These are phyloP conservation scores for Hyphopichia homilentoma DNA, from an alignment of 805 yeast species.

Conservation along the genomic window DNA sequence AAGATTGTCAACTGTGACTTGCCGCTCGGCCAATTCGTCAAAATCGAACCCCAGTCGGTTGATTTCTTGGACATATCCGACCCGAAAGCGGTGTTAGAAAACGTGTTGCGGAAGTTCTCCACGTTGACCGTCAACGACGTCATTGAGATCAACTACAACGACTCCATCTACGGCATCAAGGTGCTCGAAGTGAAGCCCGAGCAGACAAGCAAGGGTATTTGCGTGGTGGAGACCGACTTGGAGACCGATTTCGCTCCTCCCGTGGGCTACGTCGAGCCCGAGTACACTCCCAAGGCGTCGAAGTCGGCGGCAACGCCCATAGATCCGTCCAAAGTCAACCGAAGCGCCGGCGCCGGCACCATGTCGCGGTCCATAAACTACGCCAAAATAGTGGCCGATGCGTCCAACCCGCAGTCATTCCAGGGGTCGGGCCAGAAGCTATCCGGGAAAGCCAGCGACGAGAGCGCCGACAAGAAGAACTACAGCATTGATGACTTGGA, in stretches of 20 bases:
- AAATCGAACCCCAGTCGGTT: slow-evolving; percentile 91
- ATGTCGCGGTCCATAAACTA: slow-evolving; percentile 77
- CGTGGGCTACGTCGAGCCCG: slow-evolving; percentile 95
- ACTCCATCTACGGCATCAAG: slow-evolving; percentile 69
- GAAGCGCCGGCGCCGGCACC: slow-evolving; percentile 52
- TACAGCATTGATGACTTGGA: slow-evolving; percentile 43
- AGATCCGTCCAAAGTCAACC: slow-evolving; percentile 29
- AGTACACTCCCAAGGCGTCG: slow-evolving; percentile 43
- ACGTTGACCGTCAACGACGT: slow-evolving; percentile 82
- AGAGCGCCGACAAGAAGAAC: slow-evolving; percentile 13
- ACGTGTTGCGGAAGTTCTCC: slow-evolving; percentile 84
- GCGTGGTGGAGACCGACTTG: slow-evolving; percentile 94
- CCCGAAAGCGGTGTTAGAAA: slow-evolving; percentile 95
- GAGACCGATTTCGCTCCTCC: slow-evolving; percentile 99
- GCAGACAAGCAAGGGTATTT: slow-evolving; percentile 59
- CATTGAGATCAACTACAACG: slow-evolving; percentile 81
- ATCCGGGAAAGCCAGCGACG: slow-evolving; percentile 52
- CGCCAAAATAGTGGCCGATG: slow-evolving; percentile 50
- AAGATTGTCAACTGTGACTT: slow-evolving; percentile 74
- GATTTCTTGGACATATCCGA: slow-evolving; percentile 91
- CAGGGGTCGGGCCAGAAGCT: slow-evolving; percentile 67
- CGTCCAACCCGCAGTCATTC: slow-evolving; percentile 32
- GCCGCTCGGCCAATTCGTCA: slow-evolving; percentile 84
- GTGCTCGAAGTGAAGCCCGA: slow-evolving; percentile 88
- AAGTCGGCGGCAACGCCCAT: slow-evolving; percentile 31